phyloP scores from a whole-genome alignment of 306 rosid species.

The barrel medic (Medicago truncatula) region MtrunA17r5.0-ANR NC_053048.1:39641501-39642000 shows the following conservation, averaged over 20 bases:
- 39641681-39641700: slow-evolving; percentile 94
- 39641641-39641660: slow-evolving; percentile 99
- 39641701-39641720: slow-evolving; percentile 98
- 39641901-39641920: slow-evolving; percentile 75
- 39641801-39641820: slow-evolving; percentile 92
- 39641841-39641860: slow-evolving; percentile 93
- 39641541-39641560: slow-evolving; percentile 77
- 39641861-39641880: slow-evolving; percentile 91
- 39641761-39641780: slow-evolving; percentile 97
- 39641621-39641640: slow-evolving; percentile 95
- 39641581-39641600: slow-evolving; percentile 95
- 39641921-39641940: slow-evolving; percentile 55
- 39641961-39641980: slow-evolving; percentile 23
- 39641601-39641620: slow-evolving; percentile 88
- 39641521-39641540: slow-evolving; percentile 99
- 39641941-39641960: slow-evolving; percentile 9
- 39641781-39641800: slow-evolving; percentile 95
- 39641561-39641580: slow-evolving; percentile 87
- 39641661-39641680: slow-evolving; percentile 90
- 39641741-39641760: slow-evolving; percentile 77
- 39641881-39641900: slow-evolving; percentile 88
- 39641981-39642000: slow-evolving; percentile 34
- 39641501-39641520: slow-evolving; percentile 78
- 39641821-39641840: slow-evolving; percentile 96
- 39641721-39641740: slow-evolving; percentile 77